These are phyloP conservation scores for Phlegmacium glaucopus DNA, from an alignment of 768 basidiomycete genomes.

Conservation along the genomic window DNA sequence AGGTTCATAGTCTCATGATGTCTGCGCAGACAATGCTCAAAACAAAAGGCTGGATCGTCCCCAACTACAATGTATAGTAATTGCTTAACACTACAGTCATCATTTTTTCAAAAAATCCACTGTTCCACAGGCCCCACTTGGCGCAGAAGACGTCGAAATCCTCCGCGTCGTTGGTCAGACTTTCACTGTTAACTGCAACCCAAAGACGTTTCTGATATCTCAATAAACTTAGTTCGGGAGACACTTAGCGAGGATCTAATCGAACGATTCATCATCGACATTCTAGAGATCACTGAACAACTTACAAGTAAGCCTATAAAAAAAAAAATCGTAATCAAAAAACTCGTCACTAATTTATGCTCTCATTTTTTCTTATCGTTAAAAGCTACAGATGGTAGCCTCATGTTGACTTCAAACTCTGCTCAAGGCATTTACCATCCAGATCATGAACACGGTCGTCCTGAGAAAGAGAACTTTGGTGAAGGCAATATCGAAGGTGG, in stretches of 20 bases:
- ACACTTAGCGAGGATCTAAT: conserved; percentile 50
- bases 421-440: conserved; percentile 28
- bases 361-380: neutral
- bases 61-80: conserved; percentile 46
- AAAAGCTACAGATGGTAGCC: conserved; percentile 18
- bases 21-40: conserved; percentile 36
- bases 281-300: conserved; percentile 44
- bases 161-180: conserved; percentile 51
- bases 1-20: neutral
- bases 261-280: conserved; percentile 48
- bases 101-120: neutral
- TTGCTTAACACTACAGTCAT: neutral
- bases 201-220: conserved; percentile 8
- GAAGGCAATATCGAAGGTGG: conserved; percentile 20
- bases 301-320: conserved; percentile 36
- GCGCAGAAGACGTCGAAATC: conserved; percentile 51
- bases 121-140: conserved; percentile 39
- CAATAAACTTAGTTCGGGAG: conserved; percentile 42
- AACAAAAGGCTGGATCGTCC: conserved; percentile 59
- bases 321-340: too few species aligned
- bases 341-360: too few species aligned
- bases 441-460: conserved; percentile 38
- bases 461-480: conserved; percentile 37
- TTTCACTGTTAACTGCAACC: conserved; percentile 16
- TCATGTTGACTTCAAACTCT: conserved; percentile 21